These are phyloP conservation scores for Penicilliopsis zonata DNA, from an alignment of 495 filamentous ascomycete species.

Conservation along the genomic window DNA sequence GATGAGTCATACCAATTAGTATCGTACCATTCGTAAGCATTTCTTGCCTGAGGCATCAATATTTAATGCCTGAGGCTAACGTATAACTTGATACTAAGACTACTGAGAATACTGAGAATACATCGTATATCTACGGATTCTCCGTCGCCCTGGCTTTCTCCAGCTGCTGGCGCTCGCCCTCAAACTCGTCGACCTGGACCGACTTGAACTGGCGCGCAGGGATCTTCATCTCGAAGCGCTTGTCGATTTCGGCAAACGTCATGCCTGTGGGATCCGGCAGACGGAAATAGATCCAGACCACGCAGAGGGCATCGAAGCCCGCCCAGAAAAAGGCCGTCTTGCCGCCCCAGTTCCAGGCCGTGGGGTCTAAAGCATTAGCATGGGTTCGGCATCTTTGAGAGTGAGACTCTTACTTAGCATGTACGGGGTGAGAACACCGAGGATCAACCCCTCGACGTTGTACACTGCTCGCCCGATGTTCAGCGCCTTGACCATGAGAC, in stretches of 20 bases:
- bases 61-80: too few relatives aligned
- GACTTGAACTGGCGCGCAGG: conserved; percentile 56
- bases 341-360: conserved; percentile 63
- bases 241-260: conserved; percentile 61
- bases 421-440: conserved; percentile 58
- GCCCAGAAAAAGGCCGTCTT: conserved; percentile 73
- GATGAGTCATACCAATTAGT: too few relatives aligned
- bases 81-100: too few relatives aligned
- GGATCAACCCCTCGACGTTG: conserved; percentile 59
- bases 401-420: too few relatives aligned
- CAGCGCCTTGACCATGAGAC: conserved; percentile 68
- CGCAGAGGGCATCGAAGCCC: conserved; percentile 58
- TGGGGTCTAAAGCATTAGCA: too few relatives aligned
- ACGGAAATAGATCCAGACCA: conserved; percentile 64
- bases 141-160: conserved; percentile 9
- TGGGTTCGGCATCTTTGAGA: too few relatives aligned
- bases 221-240: conserved; percentile 54
- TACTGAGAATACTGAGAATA: too few relatives aligned
- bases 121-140: too few relatives aligned
- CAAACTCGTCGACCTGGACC: conserved; percentile 56
- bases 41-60: too few relatives aligned
- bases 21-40: too few relatives aligned
- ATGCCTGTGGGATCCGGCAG: conserved; percentile 61
- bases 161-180: conserved; percentile 23
- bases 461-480: conserved; percentile 60